phyloP scores from a whole-genome alignment of 83 land plant genomes.

The Diphasiastrum complanatum region DNA sequence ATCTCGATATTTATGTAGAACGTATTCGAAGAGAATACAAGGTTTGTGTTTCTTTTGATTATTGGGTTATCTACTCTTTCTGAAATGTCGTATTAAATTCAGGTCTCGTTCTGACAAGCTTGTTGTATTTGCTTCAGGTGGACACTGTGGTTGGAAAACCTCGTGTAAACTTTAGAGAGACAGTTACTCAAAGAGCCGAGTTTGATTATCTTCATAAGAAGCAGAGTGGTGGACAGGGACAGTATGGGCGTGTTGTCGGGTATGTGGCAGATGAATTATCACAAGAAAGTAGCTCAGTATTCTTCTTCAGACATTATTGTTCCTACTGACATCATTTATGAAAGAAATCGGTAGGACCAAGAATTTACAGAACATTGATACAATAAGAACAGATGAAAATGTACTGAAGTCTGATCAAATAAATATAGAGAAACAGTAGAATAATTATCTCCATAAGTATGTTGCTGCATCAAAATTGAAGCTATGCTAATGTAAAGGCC shows the following conservation, averaged over 20 bases:
- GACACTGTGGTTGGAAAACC: constrained; percentile 92
- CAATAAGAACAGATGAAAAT: too few species aligned
- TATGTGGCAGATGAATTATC: constrained; percentile 30
- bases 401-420: too few species aligned
- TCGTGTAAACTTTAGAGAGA: constrained; percentile 94
- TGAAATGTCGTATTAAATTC: background rate
- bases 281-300: too few species aligned
- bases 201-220: constrained; percentile 98
- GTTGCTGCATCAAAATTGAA: too few species aligned
- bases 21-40: constrained; percentile 95
- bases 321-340: too few species aligned
- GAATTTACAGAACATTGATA: too few species aligned
- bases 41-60: constrained; percentile 30
- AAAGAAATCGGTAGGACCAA: too few species aligned
- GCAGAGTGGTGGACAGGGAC: constrained; percentile 99
- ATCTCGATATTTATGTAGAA: constrained; percentile 96
- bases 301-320: too few species aligned
- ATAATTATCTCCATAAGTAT: too few species aligned
- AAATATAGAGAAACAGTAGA: too few species aligned
- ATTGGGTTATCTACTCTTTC: background rate
- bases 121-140: constrained; percentile 45
- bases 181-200: constrained; percentile 81
- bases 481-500: too few species aligned
- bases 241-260: constrained; percentile 94
- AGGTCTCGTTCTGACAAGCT: background rate